Evolutionary conservation across 2,329 filamentous ascomycete genomes (phyloP).

Genomic region (Cladosporium sp.): DNA sequence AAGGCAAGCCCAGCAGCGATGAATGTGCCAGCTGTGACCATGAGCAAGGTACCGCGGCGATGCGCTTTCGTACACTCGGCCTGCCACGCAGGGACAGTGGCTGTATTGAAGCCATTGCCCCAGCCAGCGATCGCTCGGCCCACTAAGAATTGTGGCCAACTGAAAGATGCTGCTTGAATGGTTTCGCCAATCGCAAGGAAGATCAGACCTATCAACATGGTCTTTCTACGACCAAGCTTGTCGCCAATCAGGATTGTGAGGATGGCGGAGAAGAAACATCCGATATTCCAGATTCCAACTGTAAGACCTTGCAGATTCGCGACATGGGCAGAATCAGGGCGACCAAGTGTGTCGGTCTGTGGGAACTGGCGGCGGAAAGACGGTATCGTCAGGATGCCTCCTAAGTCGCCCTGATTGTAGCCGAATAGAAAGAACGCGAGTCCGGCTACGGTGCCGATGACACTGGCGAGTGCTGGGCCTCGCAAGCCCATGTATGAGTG

Average conservation of each 20-base stretch:
- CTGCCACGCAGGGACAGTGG: conserved; percentile 44
- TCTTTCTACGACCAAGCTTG: conserved; percentile 52
- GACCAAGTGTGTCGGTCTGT: conserved; percentile 36
- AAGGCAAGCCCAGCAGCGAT: conserved; percentile 44
- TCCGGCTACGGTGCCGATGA: conserved; percentile 7
- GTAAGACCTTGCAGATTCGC: conserved; percentile 42
- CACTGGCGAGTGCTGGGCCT: conserved; percentile 10
- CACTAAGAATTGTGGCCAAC: conserved; percentile 43
- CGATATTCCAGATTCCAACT: conserved; percentile 38
- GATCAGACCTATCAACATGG: conserved; percentile 55
- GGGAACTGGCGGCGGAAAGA: conserved; percentile 50
- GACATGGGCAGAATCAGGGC: conserved; percentile 30
- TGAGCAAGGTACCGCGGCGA: conserved; percentile 43
- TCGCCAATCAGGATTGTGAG: conserved; percentile 51
- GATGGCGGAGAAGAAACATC: conserved; percentile 44
- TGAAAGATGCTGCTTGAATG: conserved; percentile 52
- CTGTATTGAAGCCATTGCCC: conserved; percentile 42
- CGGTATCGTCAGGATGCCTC: conserved; percentile 59
- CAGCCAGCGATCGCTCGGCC: conserved; percentile 49
- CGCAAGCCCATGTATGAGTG: conserved; percentile 11
- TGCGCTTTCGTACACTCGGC: conserved; percentile 45
- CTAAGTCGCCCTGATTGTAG: conserved; percentile 56
- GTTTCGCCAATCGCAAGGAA: conserved; percentile 58
- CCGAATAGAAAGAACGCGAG: conserved; percentile 37
- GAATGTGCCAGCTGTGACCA: conserved; percentile 45